Evolutionary conservation across 768 basidiomycete genomes (phyloP).

Genomic region (Termitomyces titanicus): DNA sequence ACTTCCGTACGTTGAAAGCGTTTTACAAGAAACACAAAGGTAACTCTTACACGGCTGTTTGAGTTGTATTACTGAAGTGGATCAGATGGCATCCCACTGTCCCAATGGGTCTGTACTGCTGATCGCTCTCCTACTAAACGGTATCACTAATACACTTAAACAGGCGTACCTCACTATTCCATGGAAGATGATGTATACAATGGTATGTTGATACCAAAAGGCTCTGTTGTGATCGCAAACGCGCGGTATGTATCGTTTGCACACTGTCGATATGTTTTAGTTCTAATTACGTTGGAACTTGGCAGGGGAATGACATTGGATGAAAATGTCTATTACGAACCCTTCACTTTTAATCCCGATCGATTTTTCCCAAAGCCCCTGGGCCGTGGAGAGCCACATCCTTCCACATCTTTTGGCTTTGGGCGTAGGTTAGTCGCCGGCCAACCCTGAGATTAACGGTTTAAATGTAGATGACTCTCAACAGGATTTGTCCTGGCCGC

Average conservation of each 20-base stretch:
- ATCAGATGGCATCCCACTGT: slow-evolving; percentile 14
- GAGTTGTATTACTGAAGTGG: background rate
- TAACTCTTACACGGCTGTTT: background rate
- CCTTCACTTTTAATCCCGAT: slow-evolving; percentile 10
- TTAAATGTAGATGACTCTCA: background rate
- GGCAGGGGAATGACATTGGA: slow-evolving; percentile 13
- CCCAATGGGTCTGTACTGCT: slow-evolving; percentile 11
- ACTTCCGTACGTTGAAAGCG: slow-evolving; percentile 12
- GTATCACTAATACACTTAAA: background rate
- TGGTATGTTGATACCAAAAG: slow-evolving; percentile 20
- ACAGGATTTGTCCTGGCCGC: slow-evolving; percentile 23
- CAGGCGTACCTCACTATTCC: slow-evolving; percentile 17
- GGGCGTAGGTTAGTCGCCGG: slow-evolving; percentile 10
- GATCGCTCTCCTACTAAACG: background rate
- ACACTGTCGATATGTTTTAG: background rate
- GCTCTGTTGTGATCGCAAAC: slow-evolving; percentile 16
- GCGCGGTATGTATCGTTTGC: slow-evolving; percentile 4
- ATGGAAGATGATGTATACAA: slow-evolving; percentile 19
- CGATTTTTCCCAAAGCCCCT: slow-evolving; percentile 13
- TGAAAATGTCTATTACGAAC: slow-evolving; percentile 11
- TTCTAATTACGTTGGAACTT: background rate
- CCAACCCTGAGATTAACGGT: background rate
- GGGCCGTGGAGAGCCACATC: slow-evolving; percentile 13
- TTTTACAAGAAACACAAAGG: slow-evolving; percentile 13
- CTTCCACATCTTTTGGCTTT: slow-evolving; percentile 10